These are phyloP conservation scores for Aaosphaeria pasadenensis DNA, from an alignment of 2,329 filamentous ascomycete species.

Conservation along the genomic window DNA sequence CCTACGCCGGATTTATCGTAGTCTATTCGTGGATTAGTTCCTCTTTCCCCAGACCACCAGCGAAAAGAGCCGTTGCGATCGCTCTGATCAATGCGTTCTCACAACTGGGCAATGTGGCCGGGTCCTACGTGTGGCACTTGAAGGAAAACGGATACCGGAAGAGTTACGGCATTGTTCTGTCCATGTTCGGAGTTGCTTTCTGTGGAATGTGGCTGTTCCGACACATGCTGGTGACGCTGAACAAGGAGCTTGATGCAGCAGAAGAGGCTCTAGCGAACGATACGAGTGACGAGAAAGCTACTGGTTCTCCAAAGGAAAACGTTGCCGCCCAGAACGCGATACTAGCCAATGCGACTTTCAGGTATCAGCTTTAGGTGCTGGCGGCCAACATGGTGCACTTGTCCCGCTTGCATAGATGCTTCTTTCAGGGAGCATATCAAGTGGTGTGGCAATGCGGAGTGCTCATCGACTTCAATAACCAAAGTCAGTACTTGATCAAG, in stretches of 20 bases:
- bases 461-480: too few species aligned
- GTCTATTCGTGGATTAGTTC: constrained; percentile 38
- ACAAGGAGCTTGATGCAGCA: constrained; percentile 31
- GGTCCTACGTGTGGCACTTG: constrained; percentile 62
- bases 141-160: constrained; percentile 59
- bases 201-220: constrained; percentile 44
- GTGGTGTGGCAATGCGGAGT: too few species aligned
- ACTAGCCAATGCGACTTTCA: constrained; percentile 26
- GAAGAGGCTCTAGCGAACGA: constrained; percentile 22
- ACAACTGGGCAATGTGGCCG: constrained; percentile 45
- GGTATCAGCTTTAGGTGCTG: constrained; percentile 24
- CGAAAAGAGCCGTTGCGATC: constrained; percentile 60
- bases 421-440: too few species aligned
- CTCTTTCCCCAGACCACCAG: constrained; percentile 52
- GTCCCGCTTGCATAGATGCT: too few species aligned
- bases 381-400: too few species aligned
- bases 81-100: constrained; percentile 57
- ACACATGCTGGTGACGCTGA: constrained; percentile 22
- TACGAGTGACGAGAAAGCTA: not conserved
- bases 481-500: too few species aligned
- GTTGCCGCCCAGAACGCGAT: constrained; percentile 25
- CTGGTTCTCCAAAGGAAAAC: constrained; percentile 17
- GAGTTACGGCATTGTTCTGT: constrained; percentile 62
- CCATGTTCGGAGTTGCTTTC: constrained; percentile 62
- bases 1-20: constrained; percentile 39